Percentiles rank a stretch among this genome's conserved stretches.
Conservation (phyloP, 208 protist genomes). For the Leishmania turanica region DNA sequence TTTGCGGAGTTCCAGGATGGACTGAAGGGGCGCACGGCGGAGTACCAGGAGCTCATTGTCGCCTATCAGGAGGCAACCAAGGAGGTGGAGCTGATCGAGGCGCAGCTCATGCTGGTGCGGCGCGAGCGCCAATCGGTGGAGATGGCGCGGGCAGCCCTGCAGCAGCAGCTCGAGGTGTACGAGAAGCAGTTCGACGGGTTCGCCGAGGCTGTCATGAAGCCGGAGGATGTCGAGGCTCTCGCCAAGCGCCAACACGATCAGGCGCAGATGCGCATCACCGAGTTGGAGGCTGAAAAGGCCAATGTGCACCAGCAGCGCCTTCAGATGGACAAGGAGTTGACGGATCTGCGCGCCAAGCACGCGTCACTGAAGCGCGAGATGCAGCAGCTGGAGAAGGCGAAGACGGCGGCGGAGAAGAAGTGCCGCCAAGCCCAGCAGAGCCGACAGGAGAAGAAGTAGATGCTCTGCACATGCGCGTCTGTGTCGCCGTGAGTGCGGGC, state of each 20-base stretch:
- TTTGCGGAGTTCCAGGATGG: conserved; percentile 42
- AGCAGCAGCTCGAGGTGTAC: conserved; percentile 75
- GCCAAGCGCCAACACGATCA: conserved; percentile 53
- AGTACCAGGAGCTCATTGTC: conserved; percentile 55
- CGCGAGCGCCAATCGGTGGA: conserved; percentile 52
- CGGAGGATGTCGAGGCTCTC: conserved; percentile 58
- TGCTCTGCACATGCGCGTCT: not conserved
- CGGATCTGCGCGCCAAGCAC: conserved; percentile 48
- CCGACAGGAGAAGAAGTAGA: conserved; percentile 23
- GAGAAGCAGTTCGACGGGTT: conserved; percentile 62
- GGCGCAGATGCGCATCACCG: conserved; percentile 41
- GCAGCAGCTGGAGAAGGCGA: conserved; percentile 54
- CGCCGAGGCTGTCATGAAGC: conserved; percentile 41
- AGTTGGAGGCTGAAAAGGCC: conserved; percentile 64
- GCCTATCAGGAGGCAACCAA: conserved; percentile 40
- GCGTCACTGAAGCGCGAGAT: conserved; percentile 61
- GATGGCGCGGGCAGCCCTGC: conserved; percentile 34
- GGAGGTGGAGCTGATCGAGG: conserved; percentile 63
- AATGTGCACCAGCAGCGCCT: conserved; percentile 57
- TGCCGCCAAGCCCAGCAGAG: conserved; percentile 73
- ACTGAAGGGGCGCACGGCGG: conserved; percentile 37
- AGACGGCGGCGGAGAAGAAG: conserved; percentile 63
- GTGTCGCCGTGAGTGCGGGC: not conserved
- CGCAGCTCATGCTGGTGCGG: conserved; percentile 43
- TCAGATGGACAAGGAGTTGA: conserved; percentile 71